Evolutionary conservation across 2,329 filamentous ascomycete genomes (phyloP), one percentile per base, ranked within the genome.

Genomic region (Balansia obtecta): DNA sequence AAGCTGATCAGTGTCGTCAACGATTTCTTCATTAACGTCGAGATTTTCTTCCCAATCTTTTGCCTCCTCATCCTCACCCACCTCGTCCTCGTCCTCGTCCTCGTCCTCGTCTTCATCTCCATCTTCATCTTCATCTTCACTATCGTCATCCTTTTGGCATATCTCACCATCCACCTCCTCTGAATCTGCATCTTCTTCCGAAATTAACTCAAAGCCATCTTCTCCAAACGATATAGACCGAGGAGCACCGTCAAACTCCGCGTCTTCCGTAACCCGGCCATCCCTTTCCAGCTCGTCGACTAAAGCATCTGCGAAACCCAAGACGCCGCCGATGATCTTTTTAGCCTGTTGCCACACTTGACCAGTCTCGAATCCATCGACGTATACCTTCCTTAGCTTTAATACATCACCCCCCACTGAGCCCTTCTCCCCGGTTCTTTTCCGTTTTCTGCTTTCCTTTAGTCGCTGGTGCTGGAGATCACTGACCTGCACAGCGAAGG

Each of bases 271-370:
- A 45, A 67, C 54, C 45, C 82, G 79, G 54, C 85, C 61, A 18
- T 58, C 62, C 52, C 72, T 71, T 58, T 77, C 70, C 33, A 82
- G 61, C 55, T 75, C 74, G 46, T 69, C 64, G 15, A 81, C 61
- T 4, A 69, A 61, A 6, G 68, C 64, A 45, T 72, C 67, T 0
- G 75, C 74, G 55, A 77, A 73, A 41, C 69, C 65, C 44, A 80
- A 58, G 11, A 77, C 68, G 45, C 74, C 73, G 12, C 66, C 76
- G 51, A 97, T 82, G 18, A 97, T 88, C 59, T 86, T 81, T 61
- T 83, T 84, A 9, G 88, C 86, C 70, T 98, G 93, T 66, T 96
- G 88, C 86, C 91, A 98, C 42, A 98, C 83, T 67, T 97, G 91
- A 18, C 83, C 80, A 11, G 86, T 83, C 59, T 86, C 86, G 58